Base-by-base conservation (phyloP, 2,329 filamentous ascomycete genomes). In the Didymella pinodella region DNA sequence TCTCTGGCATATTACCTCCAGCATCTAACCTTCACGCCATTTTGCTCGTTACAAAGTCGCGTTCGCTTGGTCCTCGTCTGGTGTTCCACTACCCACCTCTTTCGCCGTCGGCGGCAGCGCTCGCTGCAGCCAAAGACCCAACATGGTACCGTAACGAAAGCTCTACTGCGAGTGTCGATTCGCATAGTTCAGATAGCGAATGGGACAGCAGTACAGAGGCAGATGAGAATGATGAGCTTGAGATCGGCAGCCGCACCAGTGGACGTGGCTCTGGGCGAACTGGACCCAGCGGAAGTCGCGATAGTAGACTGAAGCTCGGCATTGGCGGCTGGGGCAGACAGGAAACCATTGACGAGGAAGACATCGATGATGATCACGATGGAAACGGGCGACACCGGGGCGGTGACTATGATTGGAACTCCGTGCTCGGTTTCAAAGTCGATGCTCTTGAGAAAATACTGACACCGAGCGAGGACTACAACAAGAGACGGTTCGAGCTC, bases 81-180 rank as follows among this genome's bases (percentile, higher is more conserved):
- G 75, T 79, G 36, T 79, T 79, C 62, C 77, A 79, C 62, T 79
- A 79, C 44, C 77, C 77, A 25, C 74, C 74, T 5, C 66, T 77
- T n/a, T 76, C 76, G 22, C 71, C 74, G 2, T 75, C 72, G 7
- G 71, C 73, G 2, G 68, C 72, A n/a, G 69, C 72, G 6, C 68
- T 77, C 28, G 70, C 71, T 7, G 70, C 70, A 8, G 71, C 70
- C 44, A 72, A 71, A 38, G 68, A 72, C 32, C 71, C 75, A 2
- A 63, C 69, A 1, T 79, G 76, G 77, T 78, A 74, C 54, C 72
- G 75, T 34, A 71, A 73, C 50, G 69, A 72, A 45, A 74, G 73
- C 18, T 74, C 75, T 2, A 78, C 75, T 5, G 71, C 66, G 41
- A 77, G 74, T 54, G 59, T 72, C 44, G 74, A 69, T 22, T 74